A percentile compares a stretch with the other conserved stretches of the same genome.
phyloP scores from a whole-genome alignment of 148 eudicot species.

The Camellia granthamiana region DNA sequence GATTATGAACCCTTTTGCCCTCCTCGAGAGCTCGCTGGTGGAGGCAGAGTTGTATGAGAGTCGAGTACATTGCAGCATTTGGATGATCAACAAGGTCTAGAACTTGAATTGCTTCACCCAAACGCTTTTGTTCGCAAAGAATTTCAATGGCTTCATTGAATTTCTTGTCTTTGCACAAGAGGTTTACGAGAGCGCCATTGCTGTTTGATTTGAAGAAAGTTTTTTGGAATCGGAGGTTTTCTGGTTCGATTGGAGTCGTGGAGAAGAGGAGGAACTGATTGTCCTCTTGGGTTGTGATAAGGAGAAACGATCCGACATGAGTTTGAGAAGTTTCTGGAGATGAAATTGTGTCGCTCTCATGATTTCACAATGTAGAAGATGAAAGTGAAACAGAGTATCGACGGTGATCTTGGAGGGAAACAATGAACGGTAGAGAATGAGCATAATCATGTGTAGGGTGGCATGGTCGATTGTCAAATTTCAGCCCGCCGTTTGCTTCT shows the following conservation, averaged over 20 bases:
- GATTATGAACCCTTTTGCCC: conserved; percentile 46
- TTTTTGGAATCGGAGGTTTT: conserved; percentile 11
- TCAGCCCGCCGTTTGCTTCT: too few relatives aligned
- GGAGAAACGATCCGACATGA: neutral
- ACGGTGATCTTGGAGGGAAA: too few relatives aligned
- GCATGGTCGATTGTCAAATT: too few relatives aligned
- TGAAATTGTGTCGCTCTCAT: neutral
- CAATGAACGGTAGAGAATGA: too few relatives aligned
- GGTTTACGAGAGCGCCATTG: conserved; percentile 18
- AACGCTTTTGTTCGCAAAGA: conserved; percentile 40
- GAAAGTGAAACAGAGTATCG: neutral
- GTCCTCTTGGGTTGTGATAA: neutral
- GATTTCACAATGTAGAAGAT: neutral
- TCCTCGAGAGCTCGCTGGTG: conserved; percentile 36
- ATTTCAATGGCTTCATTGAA: conserved; percentile 30
- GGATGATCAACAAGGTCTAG: conserved; percentile 23
- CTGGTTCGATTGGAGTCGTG: neutral
- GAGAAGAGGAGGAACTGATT: conserved; percentile 7
- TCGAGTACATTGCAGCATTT: conserved; percentile 29
- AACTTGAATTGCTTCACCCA: conserved; percentile 43
- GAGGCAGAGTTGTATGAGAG: conserved; percentile 32
- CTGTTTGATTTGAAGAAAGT: conserved; percentile 15
- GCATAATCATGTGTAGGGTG: too few relatives aligned
- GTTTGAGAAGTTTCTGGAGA: neutral
- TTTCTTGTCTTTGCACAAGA: conserved; percentile 12